Conservation (phyloP, 805 yeast genomes). For the Osmozyma mogii region DNA sequence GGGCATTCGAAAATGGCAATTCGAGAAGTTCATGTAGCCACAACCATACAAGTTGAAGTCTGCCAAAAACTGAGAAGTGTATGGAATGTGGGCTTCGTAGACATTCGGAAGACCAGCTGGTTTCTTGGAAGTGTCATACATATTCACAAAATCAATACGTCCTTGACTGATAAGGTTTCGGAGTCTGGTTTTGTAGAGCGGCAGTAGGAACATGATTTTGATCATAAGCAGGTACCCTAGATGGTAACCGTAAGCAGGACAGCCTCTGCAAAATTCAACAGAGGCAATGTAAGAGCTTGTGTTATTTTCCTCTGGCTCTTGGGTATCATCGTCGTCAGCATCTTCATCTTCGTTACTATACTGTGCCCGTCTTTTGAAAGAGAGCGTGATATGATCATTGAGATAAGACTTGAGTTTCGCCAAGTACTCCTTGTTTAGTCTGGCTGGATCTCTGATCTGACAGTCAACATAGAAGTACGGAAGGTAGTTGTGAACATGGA, state of each 20-base stretch:
- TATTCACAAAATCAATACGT: too few species aligned
- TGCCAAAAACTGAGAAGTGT: slow-evolving; percentile 62
- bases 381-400: slow-evolving; percentile 35
- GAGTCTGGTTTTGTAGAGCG: slow-evolving; percentile 48
- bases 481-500: slow-evolving; percentile 77
- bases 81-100: slow-evolving; percentile 79
- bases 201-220: slow-evolving; percentile 62
- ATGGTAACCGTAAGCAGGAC: slow-evolving; percentile 80
- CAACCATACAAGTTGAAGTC: slow-evolving; percentile 86
- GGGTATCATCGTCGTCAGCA: slow-evolving; percentile 1
- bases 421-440: slow-evolving; percentile 21
- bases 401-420: slow-evolving; percentile 32
- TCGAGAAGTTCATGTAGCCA: slow-evolving; percentile 53
- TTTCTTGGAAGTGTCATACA: slow-evolving; percentile 1
- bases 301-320: slow-evolving; percentile 1
- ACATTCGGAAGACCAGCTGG: slow-evolving; percentile 5
- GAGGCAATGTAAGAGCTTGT: slow-evolving; percentile 44
- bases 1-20: slow-evolving; percentile 52
- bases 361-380: slow-evolving; percentile 20
- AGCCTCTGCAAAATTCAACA: slow-evolving; percentile 59
- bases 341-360: slow-evolving; percentile 2
- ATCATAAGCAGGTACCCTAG: slow-evolving; percentile 56
- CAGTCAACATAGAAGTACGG: slow-evolving; percentile 76
- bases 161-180: slow-evolving; percentile 1
- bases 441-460: slow-evolving; percentile 26